Evolutionary conservation across 2,329 filamentous ascomycete species (phyloP).

Genomic region (Ophiostoma sp.): DNA sequence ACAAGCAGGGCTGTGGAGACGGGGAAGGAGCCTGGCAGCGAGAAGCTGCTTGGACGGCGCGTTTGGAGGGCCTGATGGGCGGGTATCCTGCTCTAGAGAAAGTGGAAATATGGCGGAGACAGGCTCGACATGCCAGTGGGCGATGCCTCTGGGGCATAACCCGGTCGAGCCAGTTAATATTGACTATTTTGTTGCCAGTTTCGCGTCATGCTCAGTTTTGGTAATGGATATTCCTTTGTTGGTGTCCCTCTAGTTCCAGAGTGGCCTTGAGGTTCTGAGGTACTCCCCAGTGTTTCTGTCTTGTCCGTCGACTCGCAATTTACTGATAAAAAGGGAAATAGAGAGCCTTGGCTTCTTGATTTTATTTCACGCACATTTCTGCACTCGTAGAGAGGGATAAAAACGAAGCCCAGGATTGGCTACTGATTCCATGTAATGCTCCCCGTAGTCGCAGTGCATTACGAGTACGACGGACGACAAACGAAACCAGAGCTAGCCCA

Average conservation of each 20-base stretch:
- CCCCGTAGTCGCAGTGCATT: background rate
- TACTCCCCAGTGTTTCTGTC: background rate
- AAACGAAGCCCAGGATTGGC: background rate
- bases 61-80: background rate
- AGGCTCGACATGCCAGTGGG: background rate
- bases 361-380: background rate
- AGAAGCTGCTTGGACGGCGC: background rate
- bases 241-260: background rate
- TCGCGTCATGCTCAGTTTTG: background rate
- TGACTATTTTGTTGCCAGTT: background rate
- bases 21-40: background rate
- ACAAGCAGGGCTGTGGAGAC: background rate
- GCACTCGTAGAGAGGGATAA: background rate
- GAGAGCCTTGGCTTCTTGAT: background rate
- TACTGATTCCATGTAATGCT: background rate
- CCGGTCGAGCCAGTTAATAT: background rate
- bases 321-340: background rate
- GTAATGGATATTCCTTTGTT: background rate
- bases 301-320: background rate
- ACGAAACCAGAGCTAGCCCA: background rate
- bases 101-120: conserved; percentile 15
- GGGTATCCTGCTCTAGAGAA: background rate
- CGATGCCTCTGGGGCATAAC: background rate
- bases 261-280: background rate
- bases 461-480: background rate